phyloP scores from a whole-genome alignment of 257 asterid species.

The Solanum infundibuliforme region DNA sequence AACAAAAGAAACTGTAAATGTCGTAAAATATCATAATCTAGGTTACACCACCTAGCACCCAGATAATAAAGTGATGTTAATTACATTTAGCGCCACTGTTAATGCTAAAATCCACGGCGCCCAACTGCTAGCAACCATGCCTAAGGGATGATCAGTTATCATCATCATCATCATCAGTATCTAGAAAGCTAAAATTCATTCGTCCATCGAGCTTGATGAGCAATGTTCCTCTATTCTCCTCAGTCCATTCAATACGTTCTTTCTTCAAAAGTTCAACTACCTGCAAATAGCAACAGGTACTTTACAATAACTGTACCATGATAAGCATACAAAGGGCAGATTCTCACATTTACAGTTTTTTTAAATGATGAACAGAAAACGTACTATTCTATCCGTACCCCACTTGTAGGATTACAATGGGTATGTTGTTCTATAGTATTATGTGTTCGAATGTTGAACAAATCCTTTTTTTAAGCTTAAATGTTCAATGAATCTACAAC shows the following conservation, averaged over 20 bases:
- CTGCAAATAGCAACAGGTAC: slow-evolving; percentile 25
- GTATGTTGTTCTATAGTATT: background rate
- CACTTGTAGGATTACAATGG: background rate
- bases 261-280: slow-evolving; percentile 49
- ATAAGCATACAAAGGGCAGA: background rate
- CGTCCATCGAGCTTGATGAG: slow-evolving; percentile 59
- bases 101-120: background rate
- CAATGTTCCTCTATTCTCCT: slow-evolving; percentile 78
- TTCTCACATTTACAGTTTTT: background rate
- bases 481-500: background rate
- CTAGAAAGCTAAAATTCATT: slow-evolving; percentile 58
- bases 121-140: background rate
- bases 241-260: slow-evolving; percentile 62
- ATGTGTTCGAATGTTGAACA: background rate
- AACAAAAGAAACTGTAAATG: background rate
- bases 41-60: background rate
- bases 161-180: slow-evolving; percentile 40
- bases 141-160: slow-evolving; percentile 28
- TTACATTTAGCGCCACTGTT: background rate
- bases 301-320: background rate
- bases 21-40: background rate
- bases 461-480: background rate
- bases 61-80: background rate
- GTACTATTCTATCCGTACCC: background rate
- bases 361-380: background rate